Evolutionary conservation across 1,284 basidiomycete genomes (phyloP), one percentile per base, ranked within the genome.

Genomic region (Earliella scabrosa): DNA sequence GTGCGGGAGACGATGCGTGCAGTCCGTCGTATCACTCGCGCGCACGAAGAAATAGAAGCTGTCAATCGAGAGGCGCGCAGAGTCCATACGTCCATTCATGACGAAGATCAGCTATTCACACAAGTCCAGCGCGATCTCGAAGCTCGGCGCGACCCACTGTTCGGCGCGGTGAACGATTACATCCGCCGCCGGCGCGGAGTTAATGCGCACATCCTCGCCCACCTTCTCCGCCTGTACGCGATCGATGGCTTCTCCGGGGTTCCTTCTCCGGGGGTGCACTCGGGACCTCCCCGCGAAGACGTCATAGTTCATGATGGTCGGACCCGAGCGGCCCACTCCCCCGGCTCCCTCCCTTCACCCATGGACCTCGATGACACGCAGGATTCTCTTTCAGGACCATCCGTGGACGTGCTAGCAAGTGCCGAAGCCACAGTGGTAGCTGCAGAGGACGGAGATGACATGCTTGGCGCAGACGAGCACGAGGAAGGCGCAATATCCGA

Each of bases 1-100:
- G 60, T 65, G 1, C 66, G 69, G 2, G 60, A 64, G 18, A 56
- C 66, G 1, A 67, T 73, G 56, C 66, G 70, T n/a, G 49, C 47
- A 1, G 65, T 63, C 43, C 66, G 66, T 43, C 66, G 68, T 16
- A 60, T 75, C 3, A 27, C 57, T 9, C 68, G 68, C 13, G 75
- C 76, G 1, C 44, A 59, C 0, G 71, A 76, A 47, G 74, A 78
- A 54, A 58, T 77, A 9, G 41, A 40, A 8, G 45, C 66, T 8
- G 61, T 67, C 29, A 67, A 73, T 49, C 45, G 74, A 9, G 73
- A 77, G 51, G 63, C 71, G 0, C 63, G 60, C 2, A 61, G 71
- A n/a, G n/a, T n/a, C n/a, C n/a, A n/a, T n/a, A n/a, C n/a, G n/a
- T n/a, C n/a, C n/a, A n/a, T n/a, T n/a, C 2, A 47, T 62, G 68